These are phyloP conservation scores for Schizonepeta tenuifolia DNA, from an alignment of 257 asterid species.

Conservation along the genomic window DNA sequence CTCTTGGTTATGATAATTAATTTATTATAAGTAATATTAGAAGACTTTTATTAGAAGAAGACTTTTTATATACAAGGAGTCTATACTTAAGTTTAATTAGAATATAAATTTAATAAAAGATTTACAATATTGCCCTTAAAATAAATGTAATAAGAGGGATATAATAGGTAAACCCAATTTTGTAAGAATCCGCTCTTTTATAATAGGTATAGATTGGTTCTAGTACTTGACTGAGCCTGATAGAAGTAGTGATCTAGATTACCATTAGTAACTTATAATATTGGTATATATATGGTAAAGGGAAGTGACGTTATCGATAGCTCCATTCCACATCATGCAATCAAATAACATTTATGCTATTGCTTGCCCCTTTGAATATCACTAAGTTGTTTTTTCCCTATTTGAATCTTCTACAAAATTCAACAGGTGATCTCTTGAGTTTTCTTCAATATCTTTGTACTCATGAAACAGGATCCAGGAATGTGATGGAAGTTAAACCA, in stretches of 20 bases:
- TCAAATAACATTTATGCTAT: constrained; percentile 8
- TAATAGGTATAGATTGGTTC: no score
- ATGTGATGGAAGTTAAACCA: constrained; percentile 57
- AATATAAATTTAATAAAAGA: no score
- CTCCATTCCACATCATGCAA: neutral
- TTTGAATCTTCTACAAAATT: constrained; percentile 2
- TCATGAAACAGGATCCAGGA: constrained; percentile 55
- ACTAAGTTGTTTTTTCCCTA: neutral
- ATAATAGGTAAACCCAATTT: no score
- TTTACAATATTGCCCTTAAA: no score
- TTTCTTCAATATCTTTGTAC: neutral
- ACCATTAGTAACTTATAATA: neutral
- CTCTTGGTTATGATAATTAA: no score
- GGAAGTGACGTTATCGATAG: constrained; percentile 8
- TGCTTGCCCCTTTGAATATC: constrained; percentile 12
- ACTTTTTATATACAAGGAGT: no score
- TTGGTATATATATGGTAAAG: neutral
- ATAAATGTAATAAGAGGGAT: no score
- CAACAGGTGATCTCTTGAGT: neutral
- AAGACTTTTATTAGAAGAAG: no score
- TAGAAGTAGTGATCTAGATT: neutral
- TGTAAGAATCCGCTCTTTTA: no score
- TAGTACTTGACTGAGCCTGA: constrained; percentile 5
- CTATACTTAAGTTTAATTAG: no score
- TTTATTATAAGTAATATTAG: no score